Conservation (phyloP, 805 yeast genomes). For the Sugiyamaella valdiviana region DNA sequence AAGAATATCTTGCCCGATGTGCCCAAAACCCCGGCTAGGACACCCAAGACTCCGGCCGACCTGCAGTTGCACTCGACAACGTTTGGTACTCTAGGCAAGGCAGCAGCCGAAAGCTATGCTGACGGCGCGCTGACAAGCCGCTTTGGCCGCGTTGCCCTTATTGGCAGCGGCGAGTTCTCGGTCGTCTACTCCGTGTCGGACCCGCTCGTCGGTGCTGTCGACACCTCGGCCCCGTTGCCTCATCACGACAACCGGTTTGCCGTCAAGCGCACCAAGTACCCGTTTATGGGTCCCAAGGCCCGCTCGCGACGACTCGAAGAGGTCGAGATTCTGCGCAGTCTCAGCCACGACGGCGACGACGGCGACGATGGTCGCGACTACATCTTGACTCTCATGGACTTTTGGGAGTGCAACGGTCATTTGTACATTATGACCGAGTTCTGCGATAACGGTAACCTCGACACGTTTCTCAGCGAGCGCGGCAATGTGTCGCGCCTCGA, state of each 20-base stretch:
- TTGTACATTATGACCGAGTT: constrained; percentile 90
- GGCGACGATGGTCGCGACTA: constrained; percentile 66
- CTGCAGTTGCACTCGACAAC: constrained; percentile 6
- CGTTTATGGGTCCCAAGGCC: constrained; percentile 52
- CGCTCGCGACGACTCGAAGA: constrained; percentile 63
- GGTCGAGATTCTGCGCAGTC: constrained; percentile 50
- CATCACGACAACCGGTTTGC: constrained; percentile 52
- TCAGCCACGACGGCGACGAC: constrained; percentile 21
- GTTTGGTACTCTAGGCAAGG: constrained; percentile 2
- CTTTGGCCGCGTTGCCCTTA: constrained; percentile 59
- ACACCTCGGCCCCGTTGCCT: constrained; percentile 12
- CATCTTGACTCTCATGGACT: constrained; percentile 70
- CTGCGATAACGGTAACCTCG: constrained; percentile 91
- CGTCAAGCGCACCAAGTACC: constrained; percentile 76
- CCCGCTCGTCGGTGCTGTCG: constrained; percentile 8
- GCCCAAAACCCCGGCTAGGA: constrained; percentile 25
- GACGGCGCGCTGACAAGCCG: constrained; percentile 36
- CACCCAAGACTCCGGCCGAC: constrained; percentile 29
- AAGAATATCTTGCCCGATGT: neutral
- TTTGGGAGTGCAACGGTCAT: constrained; percentile 70
- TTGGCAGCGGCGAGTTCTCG: constrained; percentile 88
- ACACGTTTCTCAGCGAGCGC: constrained; percentile 68
- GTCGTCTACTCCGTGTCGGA: constrained; percentile 70
- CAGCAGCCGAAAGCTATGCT: constrained; percentile 8
- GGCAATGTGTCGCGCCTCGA: constrained; percentile 74